These are phyloP conservation scores for Ophiostoma piceae DNA, from an alignment of 2,329 filamentous ascomycete genomes.

Conservation along the genomic window DNA sequence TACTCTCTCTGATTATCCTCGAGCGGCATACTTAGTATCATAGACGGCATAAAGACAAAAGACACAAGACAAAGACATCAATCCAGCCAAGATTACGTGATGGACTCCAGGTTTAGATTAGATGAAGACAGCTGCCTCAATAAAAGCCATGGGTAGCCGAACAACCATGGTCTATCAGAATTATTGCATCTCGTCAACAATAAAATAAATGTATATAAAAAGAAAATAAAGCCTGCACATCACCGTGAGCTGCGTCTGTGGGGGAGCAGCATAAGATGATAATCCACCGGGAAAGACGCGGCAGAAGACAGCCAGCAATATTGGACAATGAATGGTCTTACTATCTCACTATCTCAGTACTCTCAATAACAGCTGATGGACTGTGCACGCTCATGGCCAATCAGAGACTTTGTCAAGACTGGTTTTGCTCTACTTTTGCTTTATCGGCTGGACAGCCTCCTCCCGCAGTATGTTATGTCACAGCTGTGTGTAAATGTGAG, in stretches of 20 bases:
- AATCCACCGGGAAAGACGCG: background rate
- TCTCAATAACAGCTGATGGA: background rate
- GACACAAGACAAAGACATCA: background rate
- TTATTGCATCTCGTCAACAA: background rate
- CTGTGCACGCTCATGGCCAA: slow-evolving; percentile 2
- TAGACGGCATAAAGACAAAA: background rate
- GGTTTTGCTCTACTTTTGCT: no score
- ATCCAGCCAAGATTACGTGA: background rate
- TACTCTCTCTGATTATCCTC: background rate
- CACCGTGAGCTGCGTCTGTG: background rate
- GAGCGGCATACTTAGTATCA: background rate
- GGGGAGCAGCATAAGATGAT: background rate
- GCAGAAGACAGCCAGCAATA: background rate
- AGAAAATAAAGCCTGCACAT: background rate
- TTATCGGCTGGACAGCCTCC: background rate
- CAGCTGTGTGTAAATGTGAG: slow-evolving; percentile 12
- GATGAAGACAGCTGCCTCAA: background rate
- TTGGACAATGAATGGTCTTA: background rate
- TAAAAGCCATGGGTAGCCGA: background rate
- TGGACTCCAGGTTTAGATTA: background rate
- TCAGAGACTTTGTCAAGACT: background rate
- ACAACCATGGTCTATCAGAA: background rate
- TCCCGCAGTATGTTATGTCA: slow-evolving; percentile 7
- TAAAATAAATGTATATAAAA: background rate
- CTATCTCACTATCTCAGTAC: no score